phyloP scores from a whole-genome alignment of 2,329 filamentous ascomycete genomes.

The Fusarium sp. region DNA sequence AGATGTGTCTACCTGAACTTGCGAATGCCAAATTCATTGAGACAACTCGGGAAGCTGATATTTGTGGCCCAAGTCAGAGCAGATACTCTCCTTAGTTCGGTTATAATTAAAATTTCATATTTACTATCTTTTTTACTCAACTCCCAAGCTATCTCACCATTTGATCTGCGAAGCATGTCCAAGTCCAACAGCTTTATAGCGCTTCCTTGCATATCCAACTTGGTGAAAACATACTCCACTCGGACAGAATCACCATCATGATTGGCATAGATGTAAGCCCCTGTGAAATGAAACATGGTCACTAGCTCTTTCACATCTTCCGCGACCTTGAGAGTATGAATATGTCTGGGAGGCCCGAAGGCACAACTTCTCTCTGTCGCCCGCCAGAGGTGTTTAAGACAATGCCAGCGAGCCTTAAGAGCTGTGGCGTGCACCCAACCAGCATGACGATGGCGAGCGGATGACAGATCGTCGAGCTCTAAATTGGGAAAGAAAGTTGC shows the following conservation, averaged over 20 bases:
- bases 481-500: neutral
- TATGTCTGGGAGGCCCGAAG: conserved; percentile 45
- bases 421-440: conserved; percentile 24
- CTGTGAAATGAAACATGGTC: neutral
- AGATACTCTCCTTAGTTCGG: neutral
- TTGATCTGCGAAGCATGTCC: neutral
- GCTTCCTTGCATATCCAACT: neutral
- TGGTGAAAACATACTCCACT: conserved; percentile 6
- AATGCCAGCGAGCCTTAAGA: neutral
- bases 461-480: conserved; percentile 39
- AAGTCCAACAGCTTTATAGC: neutral
- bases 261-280: conserved; percentile 1
- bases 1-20: neutral
- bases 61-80: too few species aligned
- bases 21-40: neutral
- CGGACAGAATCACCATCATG: neutral
- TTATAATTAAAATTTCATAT: neutral
- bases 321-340: conserved; percentile 44
- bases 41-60: neutral
- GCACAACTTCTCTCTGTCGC: neutral
- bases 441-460: conserved; percentile 50
- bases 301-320: conserved; percentile 1
- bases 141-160: neutral
- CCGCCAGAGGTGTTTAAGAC: neutral
- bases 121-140: neutral